Base-by-base conservation (phyloP, 208 protist genomes). In the Balamuthia mandrillaris region DNA sequence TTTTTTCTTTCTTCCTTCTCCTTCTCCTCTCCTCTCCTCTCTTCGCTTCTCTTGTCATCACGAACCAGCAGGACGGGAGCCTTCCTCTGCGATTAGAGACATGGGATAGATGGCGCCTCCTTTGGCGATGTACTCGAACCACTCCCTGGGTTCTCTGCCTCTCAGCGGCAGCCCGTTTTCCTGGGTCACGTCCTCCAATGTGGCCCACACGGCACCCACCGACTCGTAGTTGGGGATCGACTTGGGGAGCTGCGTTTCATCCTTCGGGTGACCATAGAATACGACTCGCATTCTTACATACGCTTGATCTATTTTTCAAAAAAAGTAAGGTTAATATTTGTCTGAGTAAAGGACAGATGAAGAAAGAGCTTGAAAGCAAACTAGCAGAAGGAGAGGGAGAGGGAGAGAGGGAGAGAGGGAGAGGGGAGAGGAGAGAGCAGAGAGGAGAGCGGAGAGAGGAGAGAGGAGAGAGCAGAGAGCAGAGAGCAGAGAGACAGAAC, bases 141-240 rank as follows among this genome's bases (percentile, higher is more conserved):
- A 91, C 33, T 85, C 39, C 18, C 68, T 44, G 7, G 87, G 88
- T 44, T 91, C 88, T 29, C 58, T 61, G 27, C 88, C 87, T 10
- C 88, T 39, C 1, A 91, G 65, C 1, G 0, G 12, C 0, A 89
- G 44, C 0, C 37, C 44, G 16, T 29, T 45, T 3, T 88, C 12
- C 10, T n/a, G 60, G 0, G 61, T 41, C 63, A 82, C 65, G 16
- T 88, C 86, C 9, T 81, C 21, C 2, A 82, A 0, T 3, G 18
- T 18, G 6, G 85, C 87, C 61, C 84, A 91, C 7, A 70, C 52
- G 0, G 87, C 88, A 27, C 86, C 74, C 0, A 86, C 60, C 27
- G 35, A 65, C 74, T 91, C 88, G 77, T 90, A 88, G 33, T 90
- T 77, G 21, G 88, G 86, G 14, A 91, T 66, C 3, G 65, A 84